These are phyloP conservation scores for Fonsecaea erecta DNA, from an alignment of 2,329 filamentous ascomycete species.

Conservation along the genomic window DNA sequence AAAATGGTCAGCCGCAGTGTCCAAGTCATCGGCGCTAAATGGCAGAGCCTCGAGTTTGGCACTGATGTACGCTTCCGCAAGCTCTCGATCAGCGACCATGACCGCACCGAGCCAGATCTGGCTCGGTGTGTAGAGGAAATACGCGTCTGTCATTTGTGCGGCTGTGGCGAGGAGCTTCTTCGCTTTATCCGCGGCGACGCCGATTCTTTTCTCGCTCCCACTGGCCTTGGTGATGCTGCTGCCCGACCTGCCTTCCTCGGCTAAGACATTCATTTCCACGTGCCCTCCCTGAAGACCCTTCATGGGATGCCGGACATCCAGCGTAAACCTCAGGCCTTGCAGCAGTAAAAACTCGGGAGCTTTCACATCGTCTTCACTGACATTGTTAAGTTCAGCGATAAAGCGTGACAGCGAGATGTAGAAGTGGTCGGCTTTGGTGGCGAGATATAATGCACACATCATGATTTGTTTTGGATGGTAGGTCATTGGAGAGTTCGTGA, in stretches of 20 bases:
- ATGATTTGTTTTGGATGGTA: conserved; percentile 90
- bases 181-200: conserved; percentile 72
- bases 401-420: conserved; percentile 72
- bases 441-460: conserved; percentile 89
- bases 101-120: conserved; percentile 90
- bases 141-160: conserved; percentile 87
- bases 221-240: conserved; percentile 14
- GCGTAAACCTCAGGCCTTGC: conserved; percentile 88
- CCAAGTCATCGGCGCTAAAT: background rate
- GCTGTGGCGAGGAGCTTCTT: conserved; percentile 76
- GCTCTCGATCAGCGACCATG: conserved; percentile 68
- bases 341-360: conserved; percentile 91
- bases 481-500: conserved; percentile 94
- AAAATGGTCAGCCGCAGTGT: background rate
- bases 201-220: conserved; percentile 51
- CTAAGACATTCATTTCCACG: conserved; percentile 74
- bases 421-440: conserved; percentile 87
- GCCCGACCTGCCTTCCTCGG: conserved; percentile 56
- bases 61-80: conserved; percentile 52
- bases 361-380: conserved; percentile 78
- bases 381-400: conserved; percentile 69
- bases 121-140: conserved; percentile 92
- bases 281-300: conserved; percentile 83
- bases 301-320: conserved; percentile 90
- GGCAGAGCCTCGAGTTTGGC: conserved; percentile 46